Conservation (phyloP, 768 basidiomycete genomes). For the Hortiboletus flavorubellus region DNA sequence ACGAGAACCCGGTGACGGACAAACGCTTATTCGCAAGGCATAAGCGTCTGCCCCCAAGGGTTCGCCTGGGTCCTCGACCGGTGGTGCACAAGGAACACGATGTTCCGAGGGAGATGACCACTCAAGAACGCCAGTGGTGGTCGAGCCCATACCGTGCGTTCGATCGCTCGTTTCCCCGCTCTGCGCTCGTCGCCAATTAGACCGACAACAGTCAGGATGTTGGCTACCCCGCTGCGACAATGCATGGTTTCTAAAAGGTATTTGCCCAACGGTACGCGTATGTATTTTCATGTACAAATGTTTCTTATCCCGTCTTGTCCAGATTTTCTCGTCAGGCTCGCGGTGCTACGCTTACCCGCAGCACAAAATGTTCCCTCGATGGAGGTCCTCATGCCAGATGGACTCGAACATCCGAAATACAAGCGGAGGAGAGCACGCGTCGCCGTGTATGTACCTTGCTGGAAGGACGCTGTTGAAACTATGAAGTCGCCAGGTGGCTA, state of each 20-base stretch:
- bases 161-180: neutral
- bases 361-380: conserved; percentile 26
- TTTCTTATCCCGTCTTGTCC: conserved; percentile 1
- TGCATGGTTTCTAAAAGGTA: conserved; percentile 49
- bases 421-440: conserved; percentile 43
- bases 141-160: conserved; percentile 71
- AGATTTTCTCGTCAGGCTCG: conserved; percentile 70
- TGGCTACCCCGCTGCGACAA: conserved; percentile 58
- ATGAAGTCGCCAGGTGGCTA: conserved; percentile 38
- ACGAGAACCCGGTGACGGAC: conserved; percentile 54
- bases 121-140: conserved; percentile 63
- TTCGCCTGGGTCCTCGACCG: conserved; percentile 32
- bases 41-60: conserved; percentile 54
- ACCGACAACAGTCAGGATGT: conserved; percentile 58
- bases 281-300: neutral
- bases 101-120: conserved; percentile 54
- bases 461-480: conserved; percentile 43
- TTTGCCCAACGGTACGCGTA: conserved; percentile 53
- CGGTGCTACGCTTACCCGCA: conserved; percentile 43
- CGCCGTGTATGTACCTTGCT: conserved; percentile 59
- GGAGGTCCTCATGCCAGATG: conserved; percentile 47
- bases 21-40: conserved; percentile 48
- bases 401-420: conserved; percentile 64
- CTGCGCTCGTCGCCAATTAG: neutral
- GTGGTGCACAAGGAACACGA: conserved; percentile 29